phyloP scores from a whole-genome alignment of 306 rosid species.

The Geum urbanum region DNA sequence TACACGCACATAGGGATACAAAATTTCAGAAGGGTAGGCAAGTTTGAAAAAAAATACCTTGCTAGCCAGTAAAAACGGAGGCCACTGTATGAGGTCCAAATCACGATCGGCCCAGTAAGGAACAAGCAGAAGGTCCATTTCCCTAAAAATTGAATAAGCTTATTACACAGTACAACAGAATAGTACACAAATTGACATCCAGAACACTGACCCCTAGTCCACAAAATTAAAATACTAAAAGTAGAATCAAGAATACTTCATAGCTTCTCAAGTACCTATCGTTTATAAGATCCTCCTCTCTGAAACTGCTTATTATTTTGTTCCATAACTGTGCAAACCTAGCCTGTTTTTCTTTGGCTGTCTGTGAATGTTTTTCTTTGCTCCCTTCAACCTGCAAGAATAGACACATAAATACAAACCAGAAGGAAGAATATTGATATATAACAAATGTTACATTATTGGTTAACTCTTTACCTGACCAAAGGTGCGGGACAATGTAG shows the following conservation, averaged over 20 bases:
- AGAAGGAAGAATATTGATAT: not conserved
- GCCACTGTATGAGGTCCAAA: conserved; percentile 86
- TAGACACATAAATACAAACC: conserved; percentile 11
- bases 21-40: conserved; percentile 1
- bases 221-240: not conserved
- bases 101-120: conserved; percentile 97
- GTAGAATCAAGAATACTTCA: conserved; percentile 11
- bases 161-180: conserved; percentile 3
- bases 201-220: not conserved
- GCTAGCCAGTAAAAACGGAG: conserved; percentile 98
- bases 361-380: conserved; percentile 81
- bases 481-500: conserved; percentile 69
- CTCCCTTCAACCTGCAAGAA: conserved; percentile 52
- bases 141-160: conserved; percentile 53
- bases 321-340: conserved; percentile 97
- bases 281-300: conserved; percentile 94
- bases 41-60: conserved; percentile 49
- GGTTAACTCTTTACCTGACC: conserved; percentile 32
- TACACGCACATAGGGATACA: conserved; percentile 12
- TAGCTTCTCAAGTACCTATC: conserved; percentile 43
- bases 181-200: not conserved
- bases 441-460: not conserved
- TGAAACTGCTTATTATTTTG: conserved; percentile 80
- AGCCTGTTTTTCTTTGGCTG: conserved; percentile 81
- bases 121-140: conserved; percentile 91